Percentiles rank a stretch among this genome's conserved stretches.
phyloP scores from a whole-genome alignment of 768 basidiomycete genomes.

The Leccinum disarticulatum region DNA sequence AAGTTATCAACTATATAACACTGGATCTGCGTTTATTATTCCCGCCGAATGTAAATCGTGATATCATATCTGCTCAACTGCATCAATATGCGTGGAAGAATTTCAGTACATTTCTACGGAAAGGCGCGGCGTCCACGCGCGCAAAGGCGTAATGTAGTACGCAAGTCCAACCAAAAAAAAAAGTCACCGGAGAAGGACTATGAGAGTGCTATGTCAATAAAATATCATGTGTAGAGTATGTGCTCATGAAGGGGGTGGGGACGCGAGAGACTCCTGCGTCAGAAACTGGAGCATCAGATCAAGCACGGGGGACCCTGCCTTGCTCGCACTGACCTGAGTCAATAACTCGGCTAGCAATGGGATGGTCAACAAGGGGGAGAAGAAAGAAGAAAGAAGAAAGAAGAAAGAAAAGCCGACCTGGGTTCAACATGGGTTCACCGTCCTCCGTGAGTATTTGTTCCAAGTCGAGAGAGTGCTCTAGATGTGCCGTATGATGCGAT shows the following conservation, averaged over 20 bases:
- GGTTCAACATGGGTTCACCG: conserved; percentile 66
- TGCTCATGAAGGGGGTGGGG: conserved; percentile 58
- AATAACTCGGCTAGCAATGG: conserved; percentile 48
- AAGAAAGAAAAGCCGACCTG: conserved; percentile 46
- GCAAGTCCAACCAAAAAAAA: conserved; percentile 12
- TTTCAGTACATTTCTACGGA: conserved; percentile 15
- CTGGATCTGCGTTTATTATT: not conserved
- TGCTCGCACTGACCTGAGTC: conserved; percentile 50
- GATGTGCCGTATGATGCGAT: conserved; percentile 17
- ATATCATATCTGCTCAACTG: conserved; percentile 21
- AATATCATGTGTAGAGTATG: conserved; percentile 26
- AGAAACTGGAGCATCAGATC: conserved; percentile 32
- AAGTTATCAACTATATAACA: conserved; percentile 29
- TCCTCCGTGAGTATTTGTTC: conserved; percentile 62
- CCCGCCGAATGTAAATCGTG: conserved; percentile 10
- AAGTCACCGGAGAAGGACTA: conserved; percentile 16
- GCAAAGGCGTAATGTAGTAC: conserved; percentile 27
- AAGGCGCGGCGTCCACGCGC: conserved; percentile 14
- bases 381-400: not conserved
- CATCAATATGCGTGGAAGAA: conserved; percentile 2
- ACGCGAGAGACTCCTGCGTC: conserved; percentile 60
- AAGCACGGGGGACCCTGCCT: conserved; percentile 10
- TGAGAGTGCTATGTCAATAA: conserved; percentile 20
- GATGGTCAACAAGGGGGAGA: conserved; percentile 3
- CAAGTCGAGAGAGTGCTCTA: conserved; percentile 44